These are phyloP conservation scores for Verbena officinalis DNA, from an alignment of 257 asterid genomes.

Conservation along the genomic window DNA sequence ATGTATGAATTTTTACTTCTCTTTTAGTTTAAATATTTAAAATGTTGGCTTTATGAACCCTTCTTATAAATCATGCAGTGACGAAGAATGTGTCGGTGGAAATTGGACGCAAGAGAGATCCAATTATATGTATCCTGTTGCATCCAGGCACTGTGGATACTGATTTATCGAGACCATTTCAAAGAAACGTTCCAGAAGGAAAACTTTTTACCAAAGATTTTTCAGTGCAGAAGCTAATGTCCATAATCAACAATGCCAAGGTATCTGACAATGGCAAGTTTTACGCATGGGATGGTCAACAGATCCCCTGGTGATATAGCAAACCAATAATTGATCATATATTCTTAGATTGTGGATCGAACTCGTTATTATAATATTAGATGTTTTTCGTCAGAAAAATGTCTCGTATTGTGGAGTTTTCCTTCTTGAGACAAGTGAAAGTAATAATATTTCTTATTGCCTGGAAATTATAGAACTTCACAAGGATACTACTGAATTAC, in stretches of 20 bases:
- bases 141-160: constrained; percentile 99
- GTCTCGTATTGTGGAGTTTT: background rate
- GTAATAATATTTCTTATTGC: constrained; percentile 23
- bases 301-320: constrained; percentile 75
- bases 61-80: constrained; percentile 49
- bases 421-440: constrained; percentile 3
- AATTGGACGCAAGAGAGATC: constrained; percentile 75
- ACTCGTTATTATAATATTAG: constrained; percentile 6
- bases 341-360: constrained; percentile 9
- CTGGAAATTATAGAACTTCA: constrained; percentile 12
- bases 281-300: constrained; percentile 95
- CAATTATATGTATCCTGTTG: constrained; percentile 75
- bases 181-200: constrained; percentile 69
- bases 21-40: background rate
- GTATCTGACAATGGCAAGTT: constrained; percentile 81
- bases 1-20: constrained; percentile 43
- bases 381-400: background rate
- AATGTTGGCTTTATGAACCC: background rate
- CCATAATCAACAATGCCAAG: constrained; percentile 61
- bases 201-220: constrained; percentile 85
- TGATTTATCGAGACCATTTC: constrained; percentile 90
- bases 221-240: constrained; percentile 71
- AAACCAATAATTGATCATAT: background rate
- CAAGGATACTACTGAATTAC: background rate
- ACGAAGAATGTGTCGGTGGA: constrained; percentile 73